A percentile compares a stretch with the other conserved stretches of the same genome.
These are phyloP conservation scores for Yamadazyma aaseri DNA, from an alignment of 1,139 yeast genomes.

Conservation along the genomic window DNA sequence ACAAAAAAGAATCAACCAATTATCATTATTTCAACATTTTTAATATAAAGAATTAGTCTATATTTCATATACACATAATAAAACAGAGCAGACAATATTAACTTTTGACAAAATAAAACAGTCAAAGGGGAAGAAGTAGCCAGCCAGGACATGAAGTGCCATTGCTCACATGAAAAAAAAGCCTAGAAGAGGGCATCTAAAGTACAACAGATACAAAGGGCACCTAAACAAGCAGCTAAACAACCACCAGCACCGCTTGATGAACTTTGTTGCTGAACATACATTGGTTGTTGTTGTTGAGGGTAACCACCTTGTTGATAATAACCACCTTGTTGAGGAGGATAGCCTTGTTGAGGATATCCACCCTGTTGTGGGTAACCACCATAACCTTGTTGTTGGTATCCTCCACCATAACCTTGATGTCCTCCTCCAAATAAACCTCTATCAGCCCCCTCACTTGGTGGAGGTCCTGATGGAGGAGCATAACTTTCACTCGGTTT, in stretches of 20 bases:
- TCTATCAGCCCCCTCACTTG: slow-evolving; percentile 30
- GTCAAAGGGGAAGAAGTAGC: too few relatives aligned
- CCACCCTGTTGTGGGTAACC: slow-evolving; percentile 24
- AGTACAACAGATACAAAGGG: slow-evolving; percentile 72
- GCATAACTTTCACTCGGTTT: slow-evolving; percentile 14
- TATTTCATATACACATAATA: neutral
- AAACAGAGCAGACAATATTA: too few relatives aligned
- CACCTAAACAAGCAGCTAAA: slow-evolving; percentile 69
- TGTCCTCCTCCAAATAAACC: slow-evolving; percentile 23
- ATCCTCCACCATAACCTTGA: too few relatives aligned
- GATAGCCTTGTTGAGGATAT: slow-evolving; percentile 27
- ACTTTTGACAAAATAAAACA: too few relatives aligned
- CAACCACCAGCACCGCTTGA: slow-evolving; percentile 44
- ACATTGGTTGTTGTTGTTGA: slow-evolving; percentile 59
- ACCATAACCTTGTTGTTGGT: slow-evolving; percentile 22
- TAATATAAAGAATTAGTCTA: too few relatives aligned
- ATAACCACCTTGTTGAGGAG: slow-evolving; percentile 28
- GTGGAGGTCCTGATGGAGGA: slow-evolving; percentile 35
- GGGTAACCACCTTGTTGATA: slow-evolving; percentile 26
- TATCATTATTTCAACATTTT: too few relatives aligned
- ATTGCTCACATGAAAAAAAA: neutral
- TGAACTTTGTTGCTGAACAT: slow-evolving; percentile 36
- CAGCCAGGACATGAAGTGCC: too few relatives aligned
- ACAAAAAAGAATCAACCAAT: too few relatives aligned
- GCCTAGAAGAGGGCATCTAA: slow-evolving; percentile 61